Evolutionary conservation across 2,329 filamentous ascomycete genomes (phyloP).

Genomic region (Hypoxylon rubiginosum): DNA sequence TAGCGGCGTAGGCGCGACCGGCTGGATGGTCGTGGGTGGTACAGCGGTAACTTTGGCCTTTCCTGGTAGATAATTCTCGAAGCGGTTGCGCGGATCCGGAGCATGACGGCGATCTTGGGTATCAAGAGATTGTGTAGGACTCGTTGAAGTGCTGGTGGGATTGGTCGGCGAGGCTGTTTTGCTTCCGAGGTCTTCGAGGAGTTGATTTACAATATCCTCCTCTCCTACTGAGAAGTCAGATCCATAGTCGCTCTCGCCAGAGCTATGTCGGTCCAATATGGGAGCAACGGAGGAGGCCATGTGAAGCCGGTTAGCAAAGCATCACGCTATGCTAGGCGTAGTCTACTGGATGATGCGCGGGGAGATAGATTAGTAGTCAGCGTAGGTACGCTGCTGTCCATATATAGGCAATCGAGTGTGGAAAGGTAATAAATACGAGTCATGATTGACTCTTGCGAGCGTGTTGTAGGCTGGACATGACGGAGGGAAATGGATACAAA

Average conservation of each 20-base stretch:
- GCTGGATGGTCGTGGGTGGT: background rate
- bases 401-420: background rate
- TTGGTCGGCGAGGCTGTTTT: slow-evolving; percentile 3
- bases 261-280: slow-evolving; percentile 16
- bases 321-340: slow-evolving; percentile 12
- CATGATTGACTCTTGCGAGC: slow-evolving; percentile 5
- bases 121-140: slow-evolving; percentile 1
- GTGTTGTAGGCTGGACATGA: background rate
- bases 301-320: slow-evolving; percentile 10
- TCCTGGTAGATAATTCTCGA: background rate
- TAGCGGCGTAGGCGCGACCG: background rate
- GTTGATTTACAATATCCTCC: slow-evolving; percentile 48
- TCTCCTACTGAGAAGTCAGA: slow-evolving; percentile 53
- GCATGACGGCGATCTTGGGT: slow-evolving; percentile 13
- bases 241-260: slow-evolving; percentile 50
- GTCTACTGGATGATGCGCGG: background rate
- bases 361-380: background rate
- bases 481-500: background rate
- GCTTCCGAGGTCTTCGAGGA: slow-evolving; percentile 42
- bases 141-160: slow-evolving; percentile 1
- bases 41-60: slow-evolving; percentile 20
- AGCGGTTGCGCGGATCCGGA: background rate
- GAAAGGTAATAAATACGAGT: slow-evolving; percentile 11
- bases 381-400: background rate
- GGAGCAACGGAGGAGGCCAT: slow-evolving; percentile 33